These are phyloP conservation scores for Anacardium occidentale DNA, from an alignment of 345 rosid species.

Conservation along the genomic window DNA sequence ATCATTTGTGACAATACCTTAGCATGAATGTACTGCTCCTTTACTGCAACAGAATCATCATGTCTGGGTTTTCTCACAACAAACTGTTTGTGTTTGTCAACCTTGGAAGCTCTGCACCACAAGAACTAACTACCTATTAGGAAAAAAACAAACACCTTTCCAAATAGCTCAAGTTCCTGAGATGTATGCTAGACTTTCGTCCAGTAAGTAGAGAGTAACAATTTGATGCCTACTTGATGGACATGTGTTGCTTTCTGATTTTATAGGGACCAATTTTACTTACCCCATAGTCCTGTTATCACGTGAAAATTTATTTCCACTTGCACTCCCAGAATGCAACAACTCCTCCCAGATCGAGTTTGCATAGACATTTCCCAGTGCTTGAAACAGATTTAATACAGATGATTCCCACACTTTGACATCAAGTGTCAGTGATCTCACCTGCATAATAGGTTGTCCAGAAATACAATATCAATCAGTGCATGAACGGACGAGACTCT, in stretches of 20 bases:
- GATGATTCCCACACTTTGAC: constrained; percentile 87
- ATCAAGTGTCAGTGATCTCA: constrained; percentile 75
- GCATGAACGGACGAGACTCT: not conserved
- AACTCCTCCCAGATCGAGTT: constrained; percentile 85
- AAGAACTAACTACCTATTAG: constrained; percentile 27
- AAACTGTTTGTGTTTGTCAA: constrained; percentile 44
- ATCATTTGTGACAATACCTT: constrained; percentile 43
- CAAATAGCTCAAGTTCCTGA: constrained; percentile 11
- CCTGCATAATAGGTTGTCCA: constrained; percentile 40
- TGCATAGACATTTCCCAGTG: constrained; percentile 64
- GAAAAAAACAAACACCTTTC: constrained; percentile 11
- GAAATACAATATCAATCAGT: constrained; percentile 14
- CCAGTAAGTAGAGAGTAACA: no score
- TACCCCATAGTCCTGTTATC: constrained; percentile 48
- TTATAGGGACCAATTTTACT: constrained; percentile 19
- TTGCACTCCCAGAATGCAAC: constrained; percentile 28
- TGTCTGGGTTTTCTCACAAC: constrained; percentile 54
- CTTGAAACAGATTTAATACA: constrained; percentile 64
- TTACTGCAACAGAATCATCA: constrained; percentile 59
- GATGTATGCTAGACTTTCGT: no score
- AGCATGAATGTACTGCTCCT: constrained; percentile 75
- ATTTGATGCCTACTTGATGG: no score
- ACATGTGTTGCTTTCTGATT: no score
- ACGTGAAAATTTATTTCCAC: constrained; percentile 28
- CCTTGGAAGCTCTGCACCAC: constrained; percentile 38